These are phyloP conservation scores for Cupressus sempervirens DNA, from an alignment of 75 land plant species.

Conservation along the genomic window DNA sequence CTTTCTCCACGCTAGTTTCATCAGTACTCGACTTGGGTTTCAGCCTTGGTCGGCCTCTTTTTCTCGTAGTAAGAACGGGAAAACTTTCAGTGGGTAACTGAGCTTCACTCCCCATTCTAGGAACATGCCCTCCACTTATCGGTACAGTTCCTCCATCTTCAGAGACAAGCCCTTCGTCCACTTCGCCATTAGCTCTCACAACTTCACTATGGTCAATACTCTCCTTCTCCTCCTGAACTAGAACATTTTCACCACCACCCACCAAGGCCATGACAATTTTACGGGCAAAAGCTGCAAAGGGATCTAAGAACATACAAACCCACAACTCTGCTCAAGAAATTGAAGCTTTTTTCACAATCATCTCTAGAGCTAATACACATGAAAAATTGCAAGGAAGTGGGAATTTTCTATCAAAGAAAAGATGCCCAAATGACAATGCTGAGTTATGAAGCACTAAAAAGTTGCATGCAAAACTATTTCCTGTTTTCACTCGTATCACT, in stretches of 20 bases:
- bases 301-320: conserved; percentile 1
- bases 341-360: not conserved
- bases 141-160: not conserved
- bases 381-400: not conserved
- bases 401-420: not conserved
- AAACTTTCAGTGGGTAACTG: not conserved
- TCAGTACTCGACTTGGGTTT: not conserved
- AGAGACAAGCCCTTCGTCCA: not conserved
- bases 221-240: not conserved
- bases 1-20: not conserved
- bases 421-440: not conserved
- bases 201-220: not conserved
- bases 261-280: not conserved
- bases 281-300: not conserved
- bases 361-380: not conserved
- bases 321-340: not conserved
- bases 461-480: not conserved
- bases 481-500: not conserved
- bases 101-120: not conserved
- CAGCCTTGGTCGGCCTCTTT: not conserved
- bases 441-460: not conserved
- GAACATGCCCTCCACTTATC: not conserved
- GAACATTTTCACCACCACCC: conserved; percentile 1
- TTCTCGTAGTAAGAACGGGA: not conserved
- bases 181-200: not conserved